A percentile compares a stretch with the other conserved stretches of the same genome.
These are phyloP conservation scores for maize (Zea mays) DNA, from an alignment of 176 grass and related monocot genomes.

Conservation along the genomic window Zm-B73-REFERENCE-NAM-5.0 NC_050097.1:75462501-75463000, in stretches of 20 bases:
- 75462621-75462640: constrained; percentile 66
- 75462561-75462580: constrained; percentile 43
- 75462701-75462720: constrained; percentile 52
- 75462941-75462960: constrained; percentile 84
- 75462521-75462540: constrained; percentile 26
- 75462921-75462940: constrained; percentile 90
- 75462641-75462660: constrained; percentile 55
- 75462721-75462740: constrained; percentile 51
- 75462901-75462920: constrained; percentile 68
- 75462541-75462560: constrained; percentile 48
- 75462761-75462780: background rate
- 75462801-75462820: background rate
- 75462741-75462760: background rate
- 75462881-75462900: constrained; percentile 58
- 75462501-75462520: too few relatives aligned
- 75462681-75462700: constrained; percentile 60
- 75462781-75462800: background rate
- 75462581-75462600: constrained; percentile 54
- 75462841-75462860: constrained; percentile 50
- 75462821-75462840: background rate
- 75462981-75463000: too few relatives aligned
- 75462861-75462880: constrained; percentile 59
- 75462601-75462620: constrained; percentile 60
- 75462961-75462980: too few relatives aligned
- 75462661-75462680: constrained; percentile 59